Base-by-base conservation (phyloP, 139 green algal genomes). In the Spirogloea muscicola region DNA sequence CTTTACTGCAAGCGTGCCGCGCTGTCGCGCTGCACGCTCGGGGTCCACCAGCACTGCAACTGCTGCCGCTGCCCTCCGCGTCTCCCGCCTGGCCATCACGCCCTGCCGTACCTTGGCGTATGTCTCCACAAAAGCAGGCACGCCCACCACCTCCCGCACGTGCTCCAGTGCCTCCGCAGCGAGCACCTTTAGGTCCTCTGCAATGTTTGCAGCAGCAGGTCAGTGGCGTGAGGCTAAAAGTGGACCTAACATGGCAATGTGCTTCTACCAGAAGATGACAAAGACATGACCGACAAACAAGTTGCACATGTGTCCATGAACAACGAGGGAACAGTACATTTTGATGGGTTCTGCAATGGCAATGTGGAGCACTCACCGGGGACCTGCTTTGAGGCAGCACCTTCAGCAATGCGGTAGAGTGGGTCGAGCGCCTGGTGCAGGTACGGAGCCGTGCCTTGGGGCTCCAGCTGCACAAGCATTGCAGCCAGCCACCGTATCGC, bases 401-500 rank as follows among this genome's bases (percentile, higher is more conserved):
- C 46, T 16, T 95, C 88, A 1, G 80, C 82, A 66, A 96, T 87
- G 71, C 89, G 89, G 80, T 87, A 93, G 66, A 96, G 74, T 46
- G 91, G 34, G 49, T 51, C 37, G 39, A 76, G 21, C 18, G 67
- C 9, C 21, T 55, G 21, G 5, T 86, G 68, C 37, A 95, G 84
- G 81, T 91, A 88, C 2, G 84, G 81, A 44, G 43, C n/a, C 7
- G 90, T 70, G 2, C 58, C 71, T 6, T 70, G 41, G 25, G 49
- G 27, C 25, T 88, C 88, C 39, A 94, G 83, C 25, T 68, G 72
- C 5, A 55, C 78, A 0, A 84, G 80, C 0, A 86, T 59, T 3
- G 91, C 92, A 1, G 89, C 91, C 6, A 90, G 82, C 80, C 90
- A 96, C 42, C 88, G 84, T 55, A 97, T 77, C 1, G 88, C 91